Conservation (phyloP, 208 protist species). For the Trypanosoma lewisi region DNA sequence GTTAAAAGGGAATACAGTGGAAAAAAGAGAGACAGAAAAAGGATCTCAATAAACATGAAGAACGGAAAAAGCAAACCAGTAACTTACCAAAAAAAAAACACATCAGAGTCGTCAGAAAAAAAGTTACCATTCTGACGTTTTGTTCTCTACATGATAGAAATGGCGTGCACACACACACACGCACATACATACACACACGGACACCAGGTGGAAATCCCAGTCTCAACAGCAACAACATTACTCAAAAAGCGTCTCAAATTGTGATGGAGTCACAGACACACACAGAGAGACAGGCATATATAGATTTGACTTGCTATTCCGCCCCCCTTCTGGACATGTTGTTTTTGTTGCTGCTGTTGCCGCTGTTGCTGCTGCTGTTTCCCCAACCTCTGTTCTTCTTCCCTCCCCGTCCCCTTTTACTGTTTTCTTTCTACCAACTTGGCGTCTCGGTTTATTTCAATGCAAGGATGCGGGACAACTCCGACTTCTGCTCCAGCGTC, state of each 20-base stretch:
- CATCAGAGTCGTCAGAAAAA: neutral
- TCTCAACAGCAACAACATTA: neutral
- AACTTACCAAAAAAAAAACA: neutral
- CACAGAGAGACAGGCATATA: too few relatives aligned
- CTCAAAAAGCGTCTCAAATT: neutral
- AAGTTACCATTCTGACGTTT: neutral
- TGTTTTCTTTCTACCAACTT: neutral
- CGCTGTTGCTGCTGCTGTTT: too few relatives aligned
- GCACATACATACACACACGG: neutral
- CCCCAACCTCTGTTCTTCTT: neutral
- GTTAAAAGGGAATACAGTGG: too few relatives aligned
- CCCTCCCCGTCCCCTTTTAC: neutral
- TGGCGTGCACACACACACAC: neutral
- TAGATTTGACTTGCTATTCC: neutral
- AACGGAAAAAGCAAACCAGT: neutral
- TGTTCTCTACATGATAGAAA: constrained; percentile 5
- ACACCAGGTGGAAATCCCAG: neutral
- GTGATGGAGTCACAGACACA: too few relatives aligned
- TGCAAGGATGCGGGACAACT: constrained; percentile 76
- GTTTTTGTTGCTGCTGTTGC: too few relatives aligned
- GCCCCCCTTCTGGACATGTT: too few relatives aligned
- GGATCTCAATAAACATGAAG: neutral
- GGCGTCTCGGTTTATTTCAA: constrained; percentile 31
- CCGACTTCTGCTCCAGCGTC: constrained; percentile 84
- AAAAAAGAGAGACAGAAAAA: neutral